A percentile compares a stretch with the other conserved stretches of the same genome.
Conservation (phyloP, 768 basidiomycete species). For the Lactarius psammicola region DNA sequence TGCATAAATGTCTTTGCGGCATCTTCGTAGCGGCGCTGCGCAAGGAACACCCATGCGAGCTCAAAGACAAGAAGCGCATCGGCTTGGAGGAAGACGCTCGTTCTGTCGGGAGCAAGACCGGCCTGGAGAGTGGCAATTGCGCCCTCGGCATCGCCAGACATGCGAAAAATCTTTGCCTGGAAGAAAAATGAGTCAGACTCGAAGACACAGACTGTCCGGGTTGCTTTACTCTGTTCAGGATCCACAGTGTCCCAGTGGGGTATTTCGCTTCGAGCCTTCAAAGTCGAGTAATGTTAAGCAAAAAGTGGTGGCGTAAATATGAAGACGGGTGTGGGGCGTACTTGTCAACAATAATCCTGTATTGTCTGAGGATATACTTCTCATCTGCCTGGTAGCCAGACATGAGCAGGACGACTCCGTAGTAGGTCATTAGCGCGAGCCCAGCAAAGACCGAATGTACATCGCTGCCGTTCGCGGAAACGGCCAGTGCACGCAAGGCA, state of each 20-base stretch:
- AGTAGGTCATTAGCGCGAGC: slow-evolving; percentile 78
- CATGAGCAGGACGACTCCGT: slow-evolving; percentile 66
- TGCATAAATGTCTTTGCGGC: slow-evolving; percentile 63
- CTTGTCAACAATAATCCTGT: slow-evolving; percentile 63
- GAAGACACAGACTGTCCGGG: no score
- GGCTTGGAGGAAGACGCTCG: slow-evolving; percentile 63
- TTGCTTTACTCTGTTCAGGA: slow-evolving; percentile 57
- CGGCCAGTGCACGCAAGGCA: slow-evolving; percentile 64
- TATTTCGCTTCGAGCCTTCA: slow-evolving; percentile 54
- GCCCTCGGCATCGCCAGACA: slow-evolving; percentile 60
- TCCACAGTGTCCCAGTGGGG: slow-evolving; percentile 70
- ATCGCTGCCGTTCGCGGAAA: slow-evolving; percentile 64
- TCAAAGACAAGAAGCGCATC: slow-evolving; percentile 74
- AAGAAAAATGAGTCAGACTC: background rate
- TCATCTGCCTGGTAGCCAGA: slow-evolving; percentile 79
- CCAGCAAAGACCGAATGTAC: slow-evolving; percentile 77
- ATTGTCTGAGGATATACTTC: slow-evolving; percentile 58
- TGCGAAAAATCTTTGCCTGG: slow-evolving; percentile 73
- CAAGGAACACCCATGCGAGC: slow-evolving; percentile 71
- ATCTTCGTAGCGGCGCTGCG: slow-evolving; percentile 62
- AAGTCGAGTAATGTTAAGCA: background rate
- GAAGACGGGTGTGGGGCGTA: slow-evolving; percentile 35
- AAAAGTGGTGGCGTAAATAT: background rate
- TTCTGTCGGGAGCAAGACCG: slow-evolving; percentile 54
- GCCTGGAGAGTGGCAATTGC: slow-evolving; percentile 62